phyloP scores from a whole-genome alignment of 2,329 filamentous ascomycete genomes.

The Polytolypa hystricis region DNA sequence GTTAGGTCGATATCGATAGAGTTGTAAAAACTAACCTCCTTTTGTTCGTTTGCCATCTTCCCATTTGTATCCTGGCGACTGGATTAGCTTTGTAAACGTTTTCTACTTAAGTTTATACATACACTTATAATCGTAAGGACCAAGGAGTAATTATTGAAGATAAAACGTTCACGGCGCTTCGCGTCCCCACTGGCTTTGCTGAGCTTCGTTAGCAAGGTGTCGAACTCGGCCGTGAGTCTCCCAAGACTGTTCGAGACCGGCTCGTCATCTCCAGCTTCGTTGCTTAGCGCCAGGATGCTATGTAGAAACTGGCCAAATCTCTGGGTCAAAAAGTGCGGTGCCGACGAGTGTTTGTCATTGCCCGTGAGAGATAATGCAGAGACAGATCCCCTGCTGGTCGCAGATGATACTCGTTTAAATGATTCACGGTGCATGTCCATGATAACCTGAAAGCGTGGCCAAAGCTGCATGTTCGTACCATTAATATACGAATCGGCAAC shows the following conservation, averaged over 20 bases:
- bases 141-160: slow-evolving; percentile 93
- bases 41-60: slow-evolving; percentile 54
- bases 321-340: slow-evolving; percentile 85
- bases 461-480: slow-evolving; percentile 87
- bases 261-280: slow-evolving; percentile 89
- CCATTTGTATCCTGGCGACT: slow-evolving; percentile 33
- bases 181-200: slow-evolving; percentile 66
- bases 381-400: slow-evolving; percentile 38
- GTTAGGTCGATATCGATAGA: slow-evolving; percentile 19
- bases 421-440: slow-evolving; percentile 92
- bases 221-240: slow-evolving; percentile 68
- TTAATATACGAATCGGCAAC: slow-evolving; percentile 88
- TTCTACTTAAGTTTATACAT: no score
- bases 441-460: slow-evolving; percentile 87
- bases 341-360: slow-evolving; percentile 39
- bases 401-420: slow-evolving; percentile 49
- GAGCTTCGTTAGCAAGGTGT: slow-evolving; percentile 68
- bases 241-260: slow-evolving; percentile 73
- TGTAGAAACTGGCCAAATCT: slow-evolving; percentile 90
- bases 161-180: slow-evolving; percentile 72
- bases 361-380: slow-evolving; percentile 44
- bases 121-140: slow-evolving; percentile 83
- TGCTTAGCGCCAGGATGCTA: slow-evolving; percentile 69
- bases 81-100: slow-evolving; percentile 3
- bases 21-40: slow-evolving; percentile 33